A percentile compares a stretch with the other conserved stretches of the same genome.
Evolutionary conservation across 148 eudicot genomes (phyloP).

Genomic region (Silene uniflora): DNA sequence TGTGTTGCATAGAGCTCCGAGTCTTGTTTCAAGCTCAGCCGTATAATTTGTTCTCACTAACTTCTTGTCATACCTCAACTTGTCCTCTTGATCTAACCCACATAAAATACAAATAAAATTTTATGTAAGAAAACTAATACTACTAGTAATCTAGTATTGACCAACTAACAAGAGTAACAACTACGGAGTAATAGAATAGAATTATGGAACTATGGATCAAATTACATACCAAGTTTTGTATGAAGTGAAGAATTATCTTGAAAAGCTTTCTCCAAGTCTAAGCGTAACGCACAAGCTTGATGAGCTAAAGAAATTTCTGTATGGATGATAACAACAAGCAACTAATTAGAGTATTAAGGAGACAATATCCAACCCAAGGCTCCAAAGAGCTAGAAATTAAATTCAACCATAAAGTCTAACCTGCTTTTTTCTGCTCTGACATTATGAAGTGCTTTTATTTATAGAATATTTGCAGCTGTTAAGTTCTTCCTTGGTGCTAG

Average conservation of each 20-base stretch:
- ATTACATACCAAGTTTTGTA: conserved; percentile 55
- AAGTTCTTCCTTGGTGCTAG: too few relatives aligned
- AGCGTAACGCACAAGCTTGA: too few relatives aligned
- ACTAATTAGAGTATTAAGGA: too few relatives aligned
- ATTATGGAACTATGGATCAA: conserved; percentile 2
- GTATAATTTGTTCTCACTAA: conserved; percentile 58
- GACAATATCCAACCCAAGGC: too few relatives aligned
- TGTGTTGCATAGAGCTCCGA: conserved; percentile 51
- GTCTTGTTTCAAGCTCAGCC: conserved; percentile 53
- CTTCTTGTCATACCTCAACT: conserved; percentile 66
- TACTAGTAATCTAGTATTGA: neutral
- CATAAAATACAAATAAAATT: conserved; percentile 8
- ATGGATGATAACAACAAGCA: too few relatives aligned
- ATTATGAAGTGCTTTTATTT: too few relatives aligned
- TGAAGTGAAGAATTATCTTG: conserved; percentile 60
- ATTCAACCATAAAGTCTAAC: too few relatives aligned
- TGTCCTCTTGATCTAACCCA: conserved; percentile 74
- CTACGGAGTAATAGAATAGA: conserved; percentile 2
- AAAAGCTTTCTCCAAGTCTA: too few relatives aligned
- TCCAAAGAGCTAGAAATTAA: too few relatives aligned
- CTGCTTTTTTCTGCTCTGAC: too few relatives aligned
- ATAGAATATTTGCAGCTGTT: too few relatives aligned
- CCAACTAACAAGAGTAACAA: neutral
- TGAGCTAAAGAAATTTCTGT: too few relatives aligned
- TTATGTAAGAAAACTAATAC: neutral